Evolutionary conservation across 352 stramenopile genomes (phyloP).

Genomic region (Phytophthora megakarya): DNA sequence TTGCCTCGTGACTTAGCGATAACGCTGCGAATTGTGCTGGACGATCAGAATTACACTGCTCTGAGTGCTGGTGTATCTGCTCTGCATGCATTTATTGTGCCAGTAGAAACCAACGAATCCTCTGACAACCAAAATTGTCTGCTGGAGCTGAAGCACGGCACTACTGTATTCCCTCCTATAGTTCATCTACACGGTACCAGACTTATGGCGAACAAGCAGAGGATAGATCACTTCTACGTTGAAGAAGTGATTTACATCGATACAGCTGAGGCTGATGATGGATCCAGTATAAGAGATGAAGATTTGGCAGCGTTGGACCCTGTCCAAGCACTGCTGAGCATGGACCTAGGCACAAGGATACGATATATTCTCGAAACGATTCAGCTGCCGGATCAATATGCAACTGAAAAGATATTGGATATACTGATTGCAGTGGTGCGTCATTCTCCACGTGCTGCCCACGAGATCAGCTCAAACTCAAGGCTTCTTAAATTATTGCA

Average conservation of each 20-base stretch:
- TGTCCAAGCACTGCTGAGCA: constrained; percentile 61
- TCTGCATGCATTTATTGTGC: constrained; percentile 62
- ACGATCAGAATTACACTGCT: constrained; percentile 72
- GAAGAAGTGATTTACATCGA: constrained; percentile 64
- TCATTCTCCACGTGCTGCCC: constrained; percentile 54
- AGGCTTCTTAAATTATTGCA: constrained; percentile 53
- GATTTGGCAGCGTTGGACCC: constrained; percentile 59
- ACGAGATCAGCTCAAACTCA: constrained; percentile 51
- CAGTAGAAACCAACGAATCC: constrained; percentile 12
- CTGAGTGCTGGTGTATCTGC: constrained; percentile 50
- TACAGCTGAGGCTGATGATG: constrained; percentile 42
- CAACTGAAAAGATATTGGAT: constrained; percentile 61
- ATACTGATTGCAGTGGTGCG: constrained; percentile 51
- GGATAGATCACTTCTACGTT: not conserved
- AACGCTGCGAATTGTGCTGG: constrained; percentile 56
- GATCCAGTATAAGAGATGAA: constrained; percentile 48
- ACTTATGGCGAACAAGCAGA: not conserved
- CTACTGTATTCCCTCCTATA: constrained; percentile 31
- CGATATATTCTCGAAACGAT: constrained; percentile 58
- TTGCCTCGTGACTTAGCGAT: constrained; percentile 53
- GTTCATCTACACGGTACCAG: constrained; percentile 53
- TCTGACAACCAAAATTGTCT: not conserved
- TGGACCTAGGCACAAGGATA: constrained; percentile 58
- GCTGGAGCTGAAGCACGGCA: constrained; percentile 38
- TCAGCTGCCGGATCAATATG: constrained; percentile 45